These are phyloP conservation scores for Yueomyces sp. DNA, from an alignment of 805 yeast species.

Conservation along the genomic window DNA sequence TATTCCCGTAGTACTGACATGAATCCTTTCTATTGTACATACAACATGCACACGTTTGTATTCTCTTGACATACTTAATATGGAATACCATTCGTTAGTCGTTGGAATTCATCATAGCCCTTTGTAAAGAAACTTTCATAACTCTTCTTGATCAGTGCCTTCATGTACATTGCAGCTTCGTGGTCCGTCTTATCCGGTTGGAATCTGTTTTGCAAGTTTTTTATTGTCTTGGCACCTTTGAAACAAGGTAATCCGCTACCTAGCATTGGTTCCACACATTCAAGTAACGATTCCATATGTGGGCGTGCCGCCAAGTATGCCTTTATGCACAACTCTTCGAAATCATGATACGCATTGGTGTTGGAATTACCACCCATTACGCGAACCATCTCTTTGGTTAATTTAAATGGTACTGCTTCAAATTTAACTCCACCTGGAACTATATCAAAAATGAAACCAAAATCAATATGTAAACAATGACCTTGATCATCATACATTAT, in stretches of 20 bases:
- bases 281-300: constrained; percentile 70
- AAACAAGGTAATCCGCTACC: constrained; percentile 94
- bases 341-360: constrained; percentile 85
- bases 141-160: constrained; percentile 62
- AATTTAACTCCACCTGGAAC: constrained; percentile 98
- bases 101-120: constrained; percentile 96
- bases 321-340: constrained; percentile 88
- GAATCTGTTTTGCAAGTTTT: constrained; percentile 63
- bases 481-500: constrained; percentile 94
- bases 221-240: constrained; percentile 70
- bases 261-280: constrained; percentile 83
- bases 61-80: constrained; percentile 29
- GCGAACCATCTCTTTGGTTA: constrained; percentile 90
- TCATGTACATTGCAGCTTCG: constrained; percentile 73
- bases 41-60: too few species aligned
- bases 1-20: too few species aligned
- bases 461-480: constrained; percentile 89
- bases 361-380: constrained; percentile 86
- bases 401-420: constrained; percentile 95
- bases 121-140: constrained; percentile 81
- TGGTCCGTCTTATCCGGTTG: constrained; percentile 68
- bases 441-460: constrained; percentile 96
- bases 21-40: too few species aligned
- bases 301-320: constrained; percentile 84
- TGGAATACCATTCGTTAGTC: constrained; percentile 94